Evolutionary conservation across 495 filamentous ascomycete genomes (phyloP), one percentile per base, ranked within the genome.

Genomic region (Podospora pseudocomata): DNA sequence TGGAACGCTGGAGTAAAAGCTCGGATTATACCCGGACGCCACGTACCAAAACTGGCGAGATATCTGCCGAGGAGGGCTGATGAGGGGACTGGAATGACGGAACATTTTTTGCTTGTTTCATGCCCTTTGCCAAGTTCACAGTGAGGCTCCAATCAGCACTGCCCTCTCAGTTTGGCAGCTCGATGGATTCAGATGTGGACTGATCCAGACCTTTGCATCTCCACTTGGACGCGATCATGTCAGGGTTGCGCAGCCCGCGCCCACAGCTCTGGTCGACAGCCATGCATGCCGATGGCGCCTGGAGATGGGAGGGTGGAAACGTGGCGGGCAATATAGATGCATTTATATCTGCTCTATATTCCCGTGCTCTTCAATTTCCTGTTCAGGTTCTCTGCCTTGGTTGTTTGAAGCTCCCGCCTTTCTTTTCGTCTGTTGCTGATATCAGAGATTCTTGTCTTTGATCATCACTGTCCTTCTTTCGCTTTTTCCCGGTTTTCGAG

Each of bases 71-170:
- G 28, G 27, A 34, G 28, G 28, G 20, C 15, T 19, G 32, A 39
- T 19, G n/a, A 19, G 6, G 32, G 32, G 61, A 61, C 59, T 63
- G 61, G 61, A 63, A 63, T 63, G 61, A 32, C 15, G 59, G 27
- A 32, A 32, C 61, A 63, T 63, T 63, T 49, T 49, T 63, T 63
- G 39, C 34, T 63, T 62, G 61, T 63, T 63, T 63, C 61, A 63
- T 49, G 39, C 30, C 13, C 39, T 49, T 49, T 49, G 39, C 39
- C 39, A 49, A 49, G 39, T 49, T 49, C 39, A 49, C 39, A 49
- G 9, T 49, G 39, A 49, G 39, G 39, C 39, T 49, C 39, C 39
- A 49, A 49, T 49, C 39, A 49, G 39, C 39, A 49, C 13, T 49
- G 39, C 39, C 39, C 39, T 13, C 39, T 13, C 39, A 13, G 39